phyloP scores from a whole-genome alignment of 2,329 filamentous ascomycete genomes.

The Cladosporium phlei region DNA sequence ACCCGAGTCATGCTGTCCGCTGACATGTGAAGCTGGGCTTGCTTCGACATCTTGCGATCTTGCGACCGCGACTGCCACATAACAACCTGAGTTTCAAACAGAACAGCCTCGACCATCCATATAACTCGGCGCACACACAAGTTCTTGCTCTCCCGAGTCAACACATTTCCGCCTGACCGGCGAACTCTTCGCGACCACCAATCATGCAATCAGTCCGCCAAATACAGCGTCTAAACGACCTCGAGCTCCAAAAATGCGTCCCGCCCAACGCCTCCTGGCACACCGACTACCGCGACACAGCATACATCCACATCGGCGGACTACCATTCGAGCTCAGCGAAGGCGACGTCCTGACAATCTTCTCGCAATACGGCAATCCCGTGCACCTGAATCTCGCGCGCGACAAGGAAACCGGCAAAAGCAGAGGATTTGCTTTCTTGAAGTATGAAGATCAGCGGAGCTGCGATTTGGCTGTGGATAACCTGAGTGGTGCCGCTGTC shows the following conservation, averaged over 20 bases:
- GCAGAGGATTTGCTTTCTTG: slow-evolving; percentile 87
- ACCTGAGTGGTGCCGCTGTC: slow-evolving; percentile 80
- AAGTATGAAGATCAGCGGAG: slow-evolving; percentile 98
- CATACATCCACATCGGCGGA: slow-evolving; percentile 93
- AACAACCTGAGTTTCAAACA: no score
- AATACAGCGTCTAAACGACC: slow-evolving; percentile 88
- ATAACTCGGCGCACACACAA: no score
- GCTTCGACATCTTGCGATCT: no score
- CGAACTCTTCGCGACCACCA: no score
- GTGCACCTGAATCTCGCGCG: slow-evolving; percentile 87
- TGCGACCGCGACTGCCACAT: no score
- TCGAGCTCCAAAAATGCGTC: slow-evolving; percentile 85
- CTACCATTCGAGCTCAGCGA: slow-evolving; percentile 89
- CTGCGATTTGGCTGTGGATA: slow-evolving; percentile 93
- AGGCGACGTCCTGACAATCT: slow-evolving; percentile 92
- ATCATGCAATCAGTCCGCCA: slow-evolving; percentile 91
- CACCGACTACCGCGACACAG: slow-evolving; percentile 94
- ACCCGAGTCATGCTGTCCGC: no score
- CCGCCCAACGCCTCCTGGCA: slow-evolving; percentile 90
- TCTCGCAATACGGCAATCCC: slow-evolving; percentile 94
- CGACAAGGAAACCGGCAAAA: slow-evolving; percentile 95
- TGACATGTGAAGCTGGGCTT: no score
- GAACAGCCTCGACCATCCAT: no score
- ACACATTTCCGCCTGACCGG: no score
- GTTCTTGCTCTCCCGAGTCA: no score